Base-by-base conservation (phyloP, 108 stramenopile genomes). In the Cyclostephanos tholiformis region DNA sequence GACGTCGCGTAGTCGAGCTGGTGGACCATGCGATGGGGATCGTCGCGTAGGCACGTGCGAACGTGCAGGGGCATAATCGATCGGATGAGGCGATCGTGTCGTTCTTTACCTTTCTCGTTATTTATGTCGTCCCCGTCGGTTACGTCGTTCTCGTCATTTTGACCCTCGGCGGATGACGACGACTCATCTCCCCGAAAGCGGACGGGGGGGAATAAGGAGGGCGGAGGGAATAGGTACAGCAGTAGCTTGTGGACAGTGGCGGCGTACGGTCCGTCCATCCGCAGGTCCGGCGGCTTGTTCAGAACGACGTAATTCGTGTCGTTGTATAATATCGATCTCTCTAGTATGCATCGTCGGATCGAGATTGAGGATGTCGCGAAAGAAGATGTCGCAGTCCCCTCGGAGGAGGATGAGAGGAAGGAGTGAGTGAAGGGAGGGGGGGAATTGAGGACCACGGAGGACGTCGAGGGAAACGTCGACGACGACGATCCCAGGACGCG, bases 1-100 rank as follows among this genome's bases (percentile, higher is more conserved):
- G 84, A 85, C 2, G 95, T 96, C 29, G 93, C 93, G 76, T 89
- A 96, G 60, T 96, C 95, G 44, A 96, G 71, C 77, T 95, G 95
- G 78, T 96, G 95, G 53, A 91, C 90, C 0, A 82, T 90, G 11
- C 95, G 88, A 46, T 93, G 57, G 27, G 77, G 86, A 68, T 89
- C 88, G 70, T 92, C 91, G 49, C 71, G 44, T n/a, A 93, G 76
- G 62, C 70, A 75, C 38, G 85, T 82, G 53, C 82, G 76, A 43
- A 72, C 77, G 19, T 80, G 69, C 14, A 89, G 50, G 27, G 63
- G 25, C 39, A 72, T 30, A 13, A 91, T 75, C 10, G 66, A 51
- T 23, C 81, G 41, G 3, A 87, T 43, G 44, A 88, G 73, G 35
- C 13, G 30, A 4, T 60, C 25, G 38, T 83, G 63, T 14, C 22